These are phyloP conservation scores for Colletotrichum liriopes DNA, from an alignment of 2,329 filamentous ascomycete species.

Conservation along the genomic window DNA sequence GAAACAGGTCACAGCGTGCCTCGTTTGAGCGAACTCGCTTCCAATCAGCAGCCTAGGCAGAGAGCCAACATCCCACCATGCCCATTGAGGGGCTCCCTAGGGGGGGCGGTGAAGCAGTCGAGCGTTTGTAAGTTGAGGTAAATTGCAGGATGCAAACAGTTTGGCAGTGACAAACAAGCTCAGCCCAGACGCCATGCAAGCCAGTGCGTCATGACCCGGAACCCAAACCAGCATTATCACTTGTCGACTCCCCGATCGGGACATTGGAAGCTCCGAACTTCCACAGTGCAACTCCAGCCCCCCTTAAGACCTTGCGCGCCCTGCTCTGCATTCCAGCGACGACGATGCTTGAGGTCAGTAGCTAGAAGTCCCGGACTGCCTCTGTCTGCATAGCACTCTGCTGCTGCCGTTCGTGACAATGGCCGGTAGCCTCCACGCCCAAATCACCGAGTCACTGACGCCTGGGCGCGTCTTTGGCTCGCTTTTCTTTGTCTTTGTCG, in stretches of 20 bases:
- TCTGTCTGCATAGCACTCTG: neutral
- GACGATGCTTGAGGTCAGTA: conserved; percentile 1
- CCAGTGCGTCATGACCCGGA: conserved; percentile 32
- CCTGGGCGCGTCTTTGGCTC: conserved; percentile 49
- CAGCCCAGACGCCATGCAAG: neutral
- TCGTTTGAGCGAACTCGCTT: conserved; percentile 16
- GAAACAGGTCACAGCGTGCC: conserved; percentile 39
- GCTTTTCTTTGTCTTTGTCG: conserved; percentile 52
- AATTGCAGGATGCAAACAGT: conserved; percentile 6
- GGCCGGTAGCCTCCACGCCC: conserved; percentile 45
- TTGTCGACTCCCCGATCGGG: conserved; percentile 15
- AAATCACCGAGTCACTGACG: conserved; percentile 51
- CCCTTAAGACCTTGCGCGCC: neutral
- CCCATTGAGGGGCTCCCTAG: neutral
- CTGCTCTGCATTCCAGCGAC: neutral
- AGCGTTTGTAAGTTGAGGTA: neutral
- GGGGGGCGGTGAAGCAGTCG: neutral
- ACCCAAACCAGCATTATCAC: conserved; percentile 16
- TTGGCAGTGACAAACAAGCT: conserved; percentile 14
- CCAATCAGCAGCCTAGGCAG: conserved; percentile 11
- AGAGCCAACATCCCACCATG: neutral
- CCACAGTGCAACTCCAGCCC: conserved; percentile 22
- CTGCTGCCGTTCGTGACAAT: conserved; percentile 13
- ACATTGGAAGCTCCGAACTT: neutral
- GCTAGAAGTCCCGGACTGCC: neutral